phyloP scores from a whole-genome alignment of 2,329 filamentous ascomycete species.

The Fusarium fracticaudum region DNA sequence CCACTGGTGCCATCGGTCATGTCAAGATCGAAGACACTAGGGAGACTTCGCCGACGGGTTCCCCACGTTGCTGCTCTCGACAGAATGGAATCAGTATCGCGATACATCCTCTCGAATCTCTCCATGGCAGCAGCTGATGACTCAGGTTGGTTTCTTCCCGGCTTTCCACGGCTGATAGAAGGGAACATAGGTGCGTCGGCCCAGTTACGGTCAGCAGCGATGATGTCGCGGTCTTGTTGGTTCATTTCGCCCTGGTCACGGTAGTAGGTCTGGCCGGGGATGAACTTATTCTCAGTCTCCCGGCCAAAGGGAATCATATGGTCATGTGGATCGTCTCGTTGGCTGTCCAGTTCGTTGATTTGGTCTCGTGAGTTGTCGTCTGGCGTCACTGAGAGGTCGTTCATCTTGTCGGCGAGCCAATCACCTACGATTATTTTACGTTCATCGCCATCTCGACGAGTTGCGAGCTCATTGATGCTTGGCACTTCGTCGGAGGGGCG shows the following conservation, averaged over 20 bases:
- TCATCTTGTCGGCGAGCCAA: conserved; percentile 57
- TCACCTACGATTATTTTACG: conserved; percentile 60
- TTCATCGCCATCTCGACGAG: conserved; percentile 53
- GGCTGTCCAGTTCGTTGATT: conserved; percentile 37
- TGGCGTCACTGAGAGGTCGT: conserved; percentile 42
- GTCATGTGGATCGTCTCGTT: conserved; percentile 46
- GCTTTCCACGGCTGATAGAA: conserved; percentile 50
- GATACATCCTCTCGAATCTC: conserved; percentile 60
- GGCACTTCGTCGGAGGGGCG: conserved; percentile 55
- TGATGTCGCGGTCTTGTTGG: conserved; percentile 59
- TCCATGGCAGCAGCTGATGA: conserved; percentile 65
- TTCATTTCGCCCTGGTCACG: conserved; percentile 54
- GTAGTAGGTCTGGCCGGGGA: conserved; percentile 62
- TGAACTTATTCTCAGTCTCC: conserved; percentile 60
- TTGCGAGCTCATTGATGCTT: conserved; percentile 61
- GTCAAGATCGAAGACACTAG: conserved; percentile 66
- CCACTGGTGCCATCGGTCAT: conserved; percentile 64
- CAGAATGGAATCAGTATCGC: conserved; percentile 66
- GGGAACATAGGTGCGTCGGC: conserved; percentile 59
- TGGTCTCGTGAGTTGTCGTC: conserved; percentile 35
- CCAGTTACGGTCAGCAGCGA: conserved; percentile 60
- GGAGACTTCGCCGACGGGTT: conserved; percentile 72
- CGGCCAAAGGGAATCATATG: conserved; percentile 55
- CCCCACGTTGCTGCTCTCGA: conserved; percentile 76
- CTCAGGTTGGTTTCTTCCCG: conserved; percentile 56